Conservation (phyloP, 2,329 filamentous ascomycete species). For the Fusarium anthophilum region DNA sequence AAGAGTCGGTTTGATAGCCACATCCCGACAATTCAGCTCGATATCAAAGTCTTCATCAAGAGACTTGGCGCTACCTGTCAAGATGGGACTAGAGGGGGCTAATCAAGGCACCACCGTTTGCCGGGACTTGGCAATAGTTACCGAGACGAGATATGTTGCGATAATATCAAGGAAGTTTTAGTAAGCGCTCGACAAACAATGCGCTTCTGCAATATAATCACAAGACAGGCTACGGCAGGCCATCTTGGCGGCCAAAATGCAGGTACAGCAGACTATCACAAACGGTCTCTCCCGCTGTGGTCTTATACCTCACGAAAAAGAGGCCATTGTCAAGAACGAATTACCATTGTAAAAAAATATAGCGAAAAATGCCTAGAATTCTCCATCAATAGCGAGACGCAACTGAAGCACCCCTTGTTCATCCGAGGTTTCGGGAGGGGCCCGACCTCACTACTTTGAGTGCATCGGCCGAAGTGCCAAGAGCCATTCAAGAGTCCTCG, state of each 20-base stretch:
- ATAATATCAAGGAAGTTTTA: slow-evolving; percentile 2
- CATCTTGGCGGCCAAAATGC: slow-evolving; percentile 2
- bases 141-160: background rate
- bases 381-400: slow-evolving; percentile 38
- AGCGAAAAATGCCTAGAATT: slow-evolving; percentile 13
- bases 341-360: background rate
- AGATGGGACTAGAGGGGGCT: slow-evolving; percentile 8
- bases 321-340: background rate
- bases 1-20: background rate
- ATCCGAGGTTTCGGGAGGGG: slow-evolving; percentile 33
- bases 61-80: background rate
- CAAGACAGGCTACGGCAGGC: background rate
- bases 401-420: slow-evolving; percentile 33
- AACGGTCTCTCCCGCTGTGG: slow-evolving; percentile 1
- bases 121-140: slow-evolving; percentile 13
- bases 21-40: background rate
- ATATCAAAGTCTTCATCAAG: background rate
- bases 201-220: background rate
- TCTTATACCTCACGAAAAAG: background rate
- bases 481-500: background rate
- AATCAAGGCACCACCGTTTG: slow-evolving; percentile 12
- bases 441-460: slow-evolving; percentile 14
- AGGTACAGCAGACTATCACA: too few relatives aligned
- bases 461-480: slow-evolving; percentile 22
- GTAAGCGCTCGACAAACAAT: slow-evolving; percentile 16